phyloP scores from a whole-genome alignment of 306 rosid species.

The Citrullus mucosospermus region DNA sequence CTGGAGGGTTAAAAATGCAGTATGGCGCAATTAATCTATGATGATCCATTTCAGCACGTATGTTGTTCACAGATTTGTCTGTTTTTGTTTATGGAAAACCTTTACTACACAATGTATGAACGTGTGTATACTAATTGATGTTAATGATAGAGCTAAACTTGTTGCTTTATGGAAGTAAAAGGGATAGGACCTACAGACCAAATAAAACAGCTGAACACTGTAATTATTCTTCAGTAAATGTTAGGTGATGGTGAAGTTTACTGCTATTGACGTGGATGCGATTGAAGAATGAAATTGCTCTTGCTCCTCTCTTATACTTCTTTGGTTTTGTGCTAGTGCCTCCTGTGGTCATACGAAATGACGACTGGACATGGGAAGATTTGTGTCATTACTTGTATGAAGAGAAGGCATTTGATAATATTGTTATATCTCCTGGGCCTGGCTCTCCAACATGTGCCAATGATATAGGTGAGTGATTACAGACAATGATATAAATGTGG shows the following conservation, averaged over 20 bases:
- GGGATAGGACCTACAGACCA: background rate
- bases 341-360: slow-evolving; percentile 78
- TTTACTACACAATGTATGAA: background rate
- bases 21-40: background rate
- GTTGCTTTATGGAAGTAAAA: background rate
- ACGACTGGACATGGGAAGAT: slow-evolving; percentile 82
- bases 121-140: background rate
- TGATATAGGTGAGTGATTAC: slow-evolving; percentile 63
- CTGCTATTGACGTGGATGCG: background rate
- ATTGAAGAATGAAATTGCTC: slow-evolving; percentile 2
- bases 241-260: background rate
- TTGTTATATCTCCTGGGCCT: slow-evolving; percentile 99
- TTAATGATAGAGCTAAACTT: background rate
- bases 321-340: slow-evolving; percentile 52
- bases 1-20: background rate
- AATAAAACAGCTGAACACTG: background rate
- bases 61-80: background rate
- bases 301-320: background rate
- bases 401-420: slow-evolving; percentile 82
- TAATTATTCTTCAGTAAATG: background rate
- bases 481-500: slow-evolving; percentile 1
- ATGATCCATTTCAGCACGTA: background rate
- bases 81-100: background rate
- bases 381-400: slow-evolving; percentile 53
- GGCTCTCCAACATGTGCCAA: slow-evolving; percentile 78